phyloP scores from a whole-genome alignment of 805 yeast genomes.

The Ogataea zsoltii region DNA sequence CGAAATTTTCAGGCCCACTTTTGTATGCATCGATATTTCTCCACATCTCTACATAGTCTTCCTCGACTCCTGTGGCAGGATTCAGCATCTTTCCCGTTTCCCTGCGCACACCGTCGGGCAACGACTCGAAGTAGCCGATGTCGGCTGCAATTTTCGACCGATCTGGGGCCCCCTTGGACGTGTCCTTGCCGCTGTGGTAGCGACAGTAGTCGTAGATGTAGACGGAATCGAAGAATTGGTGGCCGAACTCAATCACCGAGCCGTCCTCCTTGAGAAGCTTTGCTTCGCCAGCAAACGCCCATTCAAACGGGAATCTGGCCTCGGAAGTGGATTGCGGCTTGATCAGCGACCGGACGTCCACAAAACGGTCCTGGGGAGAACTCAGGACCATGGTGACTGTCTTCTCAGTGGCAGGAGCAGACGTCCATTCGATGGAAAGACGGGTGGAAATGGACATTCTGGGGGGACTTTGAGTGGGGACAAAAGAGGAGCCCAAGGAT shows the following conservation, averaged over 20 bases:
- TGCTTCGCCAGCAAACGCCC: slow-evolving; percentile 59
- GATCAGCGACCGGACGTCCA: slow-evolving; percentile 45
- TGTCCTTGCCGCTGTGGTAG: slow-evolving; percentile 6
- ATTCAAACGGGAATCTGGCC: slow-evolving; percentile 49
- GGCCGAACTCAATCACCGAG: slow-evolving; percentile 41
- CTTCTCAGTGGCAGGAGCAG: slow-evolving; percentile 41
- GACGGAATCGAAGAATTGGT: slow-evolving; percentile 42
- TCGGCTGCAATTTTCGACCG: slow-evolving; percentile 36
- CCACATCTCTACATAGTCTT: slow-evolving; percentile 57
- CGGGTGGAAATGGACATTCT: slow-evolving; percentile 41
- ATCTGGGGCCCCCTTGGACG: slow-evolving; percentile 18
- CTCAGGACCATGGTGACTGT: slow-evolving; percentile 51
- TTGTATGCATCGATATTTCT: slow-evolving; percentile 44
- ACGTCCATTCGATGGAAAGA: slow-evolving; percentile 51
- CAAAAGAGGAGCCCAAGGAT: too few species aligned
- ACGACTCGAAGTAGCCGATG: slow-evolving; percentile 44
- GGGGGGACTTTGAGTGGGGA: neutral
- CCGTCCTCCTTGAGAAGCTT: slow-evolving; percentile 30
- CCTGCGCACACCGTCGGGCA: slow-evolving; percentile 42
- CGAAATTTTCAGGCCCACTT: slow-evolving; percentile 28
- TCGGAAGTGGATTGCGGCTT: slow-evolving; percentile 28
- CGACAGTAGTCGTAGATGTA: slow-evolving; percentile 30
- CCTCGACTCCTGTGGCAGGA: slow-evolving; percentile 41
- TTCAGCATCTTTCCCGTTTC: slow-evolving; percentile 54
- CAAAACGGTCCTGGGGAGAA: slow-evolving; percentile 45